phyloP scores from a whole-genome alignment of 2,329 filamentous ascomycete genomes.

The Pseudogymnoascus sp. region DNA sequence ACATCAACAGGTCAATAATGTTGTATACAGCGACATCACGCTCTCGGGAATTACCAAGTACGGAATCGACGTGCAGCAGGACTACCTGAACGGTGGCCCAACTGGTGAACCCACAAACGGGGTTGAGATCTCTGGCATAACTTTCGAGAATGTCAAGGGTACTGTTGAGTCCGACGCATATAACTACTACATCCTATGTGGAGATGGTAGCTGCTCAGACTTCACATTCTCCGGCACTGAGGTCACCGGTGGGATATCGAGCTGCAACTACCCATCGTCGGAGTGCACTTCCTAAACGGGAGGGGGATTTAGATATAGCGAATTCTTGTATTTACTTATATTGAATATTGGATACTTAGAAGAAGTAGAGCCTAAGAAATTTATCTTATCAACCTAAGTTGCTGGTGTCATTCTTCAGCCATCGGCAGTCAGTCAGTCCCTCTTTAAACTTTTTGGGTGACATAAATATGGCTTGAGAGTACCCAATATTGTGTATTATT shows the following conservation, averaged over 20 bases:
- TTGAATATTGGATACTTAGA: background rate
- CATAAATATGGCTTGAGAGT: background rate
- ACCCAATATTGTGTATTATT: background rate
- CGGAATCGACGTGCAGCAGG: conserved; percentile 50
- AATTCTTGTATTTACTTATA: background rate
- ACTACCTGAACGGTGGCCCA: conserved; percentile 42
- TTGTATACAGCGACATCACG: conserved; percentile 46
- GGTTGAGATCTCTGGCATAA: conserved; percentile 29
- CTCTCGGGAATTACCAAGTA: conserved; percentile 43
- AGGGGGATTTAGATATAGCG: background rate
- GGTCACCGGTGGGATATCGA: conserved; percentile 28
- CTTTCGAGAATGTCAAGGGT: conserved; percentile 31
- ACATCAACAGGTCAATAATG: conserved; percentile 21
- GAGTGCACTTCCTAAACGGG: conserved; percentile 19
- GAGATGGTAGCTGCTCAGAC: conserved; percentile 31
- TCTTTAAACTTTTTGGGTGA: background rate
- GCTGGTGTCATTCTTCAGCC: too few species aligned
- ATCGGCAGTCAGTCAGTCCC: too few species aligned
- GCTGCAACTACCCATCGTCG: conserved; percentile 25
- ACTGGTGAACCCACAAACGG: conserved; percentile 32
- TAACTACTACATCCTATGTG: conserved; percentile 34
- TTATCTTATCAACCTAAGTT: background rate
- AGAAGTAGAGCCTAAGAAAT: background rate
- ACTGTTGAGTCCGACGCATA: conserved; percentile 24
- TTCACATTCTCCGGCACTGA: conserved; percentile 30